Conservation (phyloP, 352 stramenopile species). For the Pythium aphanidermatum region DNA sequence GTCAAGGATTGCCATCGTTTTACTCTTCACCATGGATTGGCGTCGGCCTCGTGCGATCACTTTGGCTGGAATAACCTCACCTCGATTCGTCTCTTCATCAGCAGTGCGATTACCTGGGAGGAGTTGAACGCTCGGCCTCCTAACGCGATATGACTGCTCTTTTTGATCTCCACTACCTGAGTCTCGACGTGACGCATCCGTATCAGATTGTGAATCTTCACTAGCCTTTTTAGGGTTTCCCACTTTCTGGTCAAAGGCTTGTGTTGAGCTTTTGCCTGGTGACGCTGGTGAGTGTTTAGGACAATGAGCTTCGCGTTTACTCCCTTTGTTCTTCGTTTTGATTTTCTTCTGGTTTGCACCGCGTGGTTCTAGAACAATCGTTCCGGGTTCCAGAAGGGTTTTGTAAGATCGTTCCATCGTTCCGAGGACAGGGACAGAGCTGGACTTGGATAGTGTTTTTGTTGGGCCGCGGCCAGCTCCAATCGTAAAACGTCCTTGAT, state of each 20-base stretch:
- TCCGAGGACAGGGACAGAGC: slow-evolving; percentile 23
- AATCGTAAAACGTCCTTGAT: slow-evolving; percentile 2
- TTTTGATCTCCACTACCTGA: background rate
- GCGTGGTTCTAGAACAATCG: slow-evolving; percentile 11
- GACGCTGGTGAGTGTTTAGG: no score
- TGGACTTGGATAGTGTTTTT: slow-evolving; percentile 18
- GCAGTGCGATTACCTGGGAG: no score
- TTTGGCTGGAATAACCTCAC: background rate
- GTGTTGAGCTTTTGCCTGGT: no score
- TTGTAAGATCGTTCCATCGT: slow-evolving; percentile 4
- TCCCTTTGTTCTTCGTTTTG: no score
- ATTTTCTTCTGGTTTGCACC: no score
- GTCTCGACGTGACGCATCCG: no score
- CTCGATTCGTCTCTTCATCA: slow-evolving; percentile 5
- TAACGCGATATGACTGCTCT: no score
- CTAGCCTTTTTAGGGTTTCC: no score
- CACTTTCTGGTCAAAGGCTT: no score
- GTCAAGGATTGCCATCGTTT: slow-evolving; percentile 17
- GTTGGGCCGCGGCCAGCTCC: slow-evolving; percentile 15
- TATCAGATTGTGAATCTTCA: no score
- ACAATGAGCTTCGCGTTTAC: no score
- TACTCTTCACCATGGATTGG: slow-evolving; percentile 19
- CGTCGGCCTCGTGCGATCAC: slow-evolving; percentile 1
- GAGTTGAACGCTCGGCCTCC: no score
- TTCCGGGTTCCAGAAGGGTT: slow-evolving; percentile 14